Evolutionary conservation across 2,329 filamentous ascomycete species (phyloP), one percentile per base, ranked within the genome.

Genomic region (Cordyceps tenuipes): DNA sequence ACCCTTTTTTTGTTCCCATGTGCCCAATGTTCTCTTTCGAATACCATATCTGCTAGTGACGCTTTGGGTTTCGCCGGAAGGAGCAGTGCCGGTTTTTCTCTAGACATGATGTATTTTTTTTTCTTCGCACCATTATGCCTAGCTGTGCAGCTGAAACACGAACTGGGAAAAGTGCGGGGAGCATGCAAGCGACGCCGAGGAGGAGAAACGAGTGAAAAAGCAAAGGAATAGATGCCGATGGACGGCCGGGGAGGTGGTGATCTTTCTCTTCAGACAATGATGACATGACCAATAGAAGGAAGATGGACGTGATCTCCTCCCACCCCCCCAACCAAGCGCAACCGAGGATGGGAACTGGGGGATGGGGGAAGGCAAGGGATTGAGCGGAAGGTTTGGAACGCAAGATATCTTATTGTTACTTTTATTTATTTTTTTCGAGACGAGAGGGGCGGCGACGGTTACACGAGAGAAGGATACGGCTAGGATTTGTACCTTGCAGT

Each of bases 31-130:
- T 39, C 29, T 48, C 29, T 52, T 46, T 46, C 56, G 29, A 59
- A 36, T 15, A 52, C 19, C 12, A 31, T n/a, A 59, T 36, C 36
- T 52, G 39, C 31, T 44, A 51, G 56, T 59, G 46, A 39, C 36
- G 39, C 36, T 19, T 8, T 13, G 56, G 56, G 29, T 36, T 59
- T 17, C 51, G 56, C 51, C 51, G 48, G 36, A 59, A 59, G 56
- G 48, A 52, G 39, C 36, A 46, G 47, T 59, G 56, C 46, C 48
- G 56, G 56, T 46, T 52, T 59, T 36, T 41, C 31, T 44, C 21
- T 59, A 59, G 56, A 59, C 56, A 59, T 52, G 56, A 52, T 39
- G 26, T 51, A 31, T 56, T 10, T 39, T 39, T 41, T 50, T 43
- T 51, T 51, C n/a, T 17, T 13, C 46, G 39, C 29, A 21, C 15